phyloP scores from a whole-genome alignment of 768 basidiomycete genomes.

The Leccinum uliginosum region DNA sequence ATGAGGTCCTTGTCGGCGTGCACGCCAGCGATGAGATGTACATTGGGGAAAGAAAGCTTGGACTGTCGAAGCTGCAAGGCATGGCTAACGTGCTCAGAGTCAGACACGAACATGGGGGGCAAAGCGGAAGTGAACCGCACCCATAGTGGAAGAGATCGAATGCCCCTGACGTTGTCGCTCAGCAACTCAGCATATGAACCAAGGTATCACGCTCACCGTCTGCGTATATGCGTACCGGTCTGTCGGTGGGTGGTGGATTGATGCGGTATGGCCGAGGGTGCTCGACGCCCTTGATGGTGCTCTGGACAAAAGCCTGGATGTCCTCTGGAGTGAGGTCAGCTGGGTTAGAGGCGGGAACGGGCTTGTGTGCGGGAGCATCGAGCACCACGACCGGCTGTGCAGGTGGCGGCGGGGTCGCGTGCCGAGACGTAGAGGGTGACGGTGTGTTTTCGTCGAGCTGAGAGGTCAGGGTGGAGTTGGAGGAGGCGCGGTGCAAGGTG shows the following conservation, averaged over 20 bases:
- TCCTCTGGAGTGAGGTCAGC: constrained; percentile 69
- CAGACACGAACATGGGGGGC: constrained; percentile 1
- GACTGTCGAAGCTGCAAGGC: constrained; percentile 95
- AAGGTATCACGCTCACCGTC: constrained; percentile 61
- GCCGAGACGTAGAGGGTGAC: constrained; percentile 19
- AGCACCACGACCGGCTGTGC: constrained; percentile 33
- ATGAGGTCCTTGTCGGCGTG: constrained; percentile 82
- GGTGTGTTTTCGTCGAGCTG: constrained; percentile 28
- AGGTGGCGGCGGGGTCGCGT: constrained; percentile 20
- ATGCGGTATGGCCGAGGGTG: constrained; percentile 70
- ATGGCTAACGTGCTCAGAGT: constrained; percentile 52
- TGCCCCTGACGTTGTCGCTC: constrained; percentile 55
- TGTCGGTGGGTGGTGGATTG: constrained; percentile 72
- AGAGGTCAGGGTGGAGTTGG: constrained; percentile 50
- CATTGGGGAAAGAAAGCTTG: constrained; percentile 86
- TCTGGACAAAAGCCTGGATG: constrained; percentile 71
- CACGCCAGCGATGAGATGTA: constrained; percentile 92
- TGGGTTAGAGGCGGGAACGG: constrained; percentile 51
- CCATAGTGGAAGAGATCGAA: constrained; percentile 98
- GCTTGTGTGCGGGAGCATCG: constrained; percentile 38
- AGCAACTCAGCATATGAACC: background rate
- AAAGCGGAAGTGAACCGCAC: constrained; percentile 39
- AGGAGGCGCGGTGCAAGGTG: constrained; percentile 40
- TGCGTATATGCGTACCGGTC: constrained; percentile 88
- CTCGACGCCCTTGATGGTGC: constrained; percentile 73